Evolutionary conservation across 352 stramenopile genomes (phyloP), one percentile per base, ranked within the genome.

Genomic region (Phytophthora podocarpi): DNA sequence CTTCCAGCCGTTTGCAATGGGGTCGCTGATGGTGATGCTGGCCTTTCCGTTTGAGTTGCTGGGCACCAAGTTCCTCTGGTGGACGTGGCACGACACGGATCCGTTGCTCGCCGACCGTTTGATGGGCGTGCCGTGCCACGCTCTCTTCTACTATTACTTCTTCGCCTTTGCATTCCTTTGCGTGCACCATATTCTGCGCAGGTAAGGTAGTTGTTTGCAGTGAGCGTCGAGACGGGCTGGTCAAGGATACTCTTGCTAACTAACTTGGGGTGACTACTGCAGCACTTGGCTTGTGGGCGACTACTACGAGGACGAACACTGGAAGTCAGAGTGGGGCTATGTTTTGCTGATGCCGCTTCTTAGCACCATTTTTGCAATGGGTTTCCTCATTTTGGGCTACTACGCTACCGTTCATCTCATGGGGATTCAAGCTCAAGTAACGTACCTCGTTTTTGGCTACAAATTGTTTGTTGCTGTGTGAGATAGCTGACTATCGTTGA

Each of bases 81-180:
- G 86, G 86, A 95, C 86, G 45, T 92, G 78, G 72, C 86, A 95
- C 53, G 86, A 95, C 52, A 92, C 80, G 16, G 83, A 95, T 23
- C 83, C 83, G 23, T 65, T 90, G 35, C 61, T 95, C 12, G 54
- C 52, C 7, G 74, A 80, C 20, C 80, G 86, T 2, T 56, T 90
- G 16, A 82, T 90, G 51, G 80, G 80, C 28, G 74, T 93, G 1
- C 85, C 85, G 3, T 80, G 74, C 50, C 78, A 91, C 49, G 64
- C 74, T 30, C 63, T 95, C 7, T 87, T 89, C 56, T 77, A 87
- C 56, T 72, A 87, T 51, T 89, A 82, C 35, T 89, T 75, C 62
- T 89, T 90, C 18, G 67, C 71, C 1, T 81, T 89, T 50, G 54
- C 57, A 20, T 84, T 90, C 39, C 27, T 78, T 8, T 73, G 65